Conservation (phyloP, 2,329 filamentous ascomycete genomes). For the Epichloe festucae region DNA sequence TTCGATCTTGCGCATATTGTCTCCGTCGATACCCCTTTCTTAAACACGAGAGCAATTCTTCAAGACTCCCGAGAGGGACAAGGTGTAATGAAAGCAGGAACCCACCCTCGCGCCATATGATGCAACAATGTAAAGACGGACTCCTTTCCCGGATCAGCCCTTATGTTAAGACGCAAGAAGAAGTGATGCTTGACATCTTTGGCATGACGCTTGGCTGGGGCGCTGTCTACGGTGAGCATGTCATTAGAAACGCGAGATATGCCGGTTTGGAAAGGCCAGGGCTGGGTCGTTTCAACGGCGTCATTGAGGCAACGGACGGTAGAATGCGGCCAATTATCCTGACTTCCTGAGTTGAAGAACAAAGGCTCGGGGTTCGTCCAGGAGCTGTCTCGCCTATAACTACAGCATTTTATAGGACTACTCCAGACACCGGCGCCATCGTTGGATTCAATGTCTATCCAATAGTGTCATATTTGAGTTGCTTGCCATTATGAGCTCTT, state of each 20-base stretch:
- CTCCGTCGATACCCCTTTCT: slow-evolving; percentile 22
- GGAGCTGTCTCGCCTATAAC: too few relatives aligned
- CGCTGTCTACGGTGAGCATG: slow-evolving; percentile 18
- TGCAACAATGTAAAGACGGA: slow-evolving; percentile 25
- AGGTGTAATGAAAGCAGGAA: not conserved
- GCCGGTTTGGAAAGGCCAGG: slow-evolving; percentile 26
- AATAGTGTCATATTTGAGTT: too few relatives aligned
- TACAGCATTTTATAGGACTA: too few relatives aligned
- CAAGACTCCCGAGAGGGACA: slow-evolving; percentile 4
- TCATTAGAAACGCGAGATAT: slow-evolving; percentile 18
- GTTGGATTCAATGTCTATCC: too few relatives aligned
- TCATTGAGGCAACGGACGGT: slow-evolving; percentile 11
- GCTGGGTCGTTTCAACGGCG: slow-evolving; percentile 27
- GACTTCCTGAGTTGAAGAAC: not conserved
- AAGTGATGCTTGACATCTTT: slow-evolving; percentile 18
- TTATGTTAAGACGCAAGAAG: slow-evolving; percentile 17
- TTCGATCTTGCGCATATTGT: slow-evolving; percentile 14
- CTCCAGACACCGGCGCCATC: too few relatives aligned
- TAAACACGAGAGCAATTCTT: slow-evolving; percentile 25
- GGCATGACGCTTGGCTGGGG: slow-evolving; percentile 26
- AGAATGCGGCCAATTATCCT: not conserved
- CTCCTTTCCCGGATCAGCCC: slow-evolving; percentile 23
- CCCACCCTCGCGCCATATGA: slow-evolving; percentile 13
- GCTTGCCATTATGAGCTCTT: too few relatives aligned
- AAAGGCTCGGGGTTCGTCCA: not conserved